A percentile compares a stretch with the other conserved stretches of the same genome.
Evolutionary conservation across 208 protist species (phyloP).

Genomic region (Naegleria gruberi): DNA sequence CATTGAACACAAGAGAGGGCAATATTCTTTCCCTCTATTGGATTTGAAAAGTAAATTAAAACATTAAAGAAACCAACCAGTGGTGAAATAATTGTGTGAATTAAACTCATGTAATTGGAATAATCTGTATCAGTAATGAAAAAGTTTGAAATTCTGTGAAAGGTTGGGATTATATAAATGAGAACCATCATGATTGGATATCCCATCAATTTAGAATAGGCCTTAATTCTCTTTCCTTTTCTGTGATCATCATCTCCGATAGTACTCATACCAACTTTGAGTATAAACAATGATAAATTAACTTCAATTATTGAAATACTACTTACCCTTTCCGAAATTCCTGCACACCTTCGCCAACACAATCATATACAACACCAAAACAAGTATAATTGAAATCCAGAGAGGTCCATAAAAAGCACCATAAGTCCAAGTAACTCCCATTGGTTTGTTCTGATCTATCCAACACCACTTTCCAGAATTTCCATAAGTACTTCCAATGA

Average conservation of each 20-base stretch:
- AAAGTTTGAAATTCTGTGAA: background rate
- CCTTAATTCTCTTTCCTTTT: background rate
- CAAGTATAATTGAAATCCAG: background rate
- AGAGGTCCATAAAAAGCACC: background rate
- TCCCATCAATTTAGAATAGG: background rate
- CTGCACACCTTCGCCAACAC: background rate
- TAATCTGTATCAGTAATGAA: background rate
- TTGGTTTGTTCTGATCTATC: background rate
- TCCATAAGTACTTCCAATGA: background rate
- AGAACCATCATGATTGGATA: background rate
- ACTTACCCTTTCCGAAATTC: background rate
- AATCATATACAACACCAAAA: background rate
- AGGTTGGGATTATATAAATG: background rate
- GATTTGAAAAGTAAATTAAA: background rate
- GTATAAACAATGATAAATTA: too few species aligned
- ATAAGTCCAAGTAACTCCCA: background rate
- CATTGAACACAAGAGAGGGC: too few species aligned
- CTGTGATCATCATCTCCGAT: background rate
- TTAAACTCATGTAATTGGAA: background rate
- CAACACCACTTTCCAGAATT: slow-evolving; percentile 1
- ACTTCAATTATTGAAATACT: too few species aligned
- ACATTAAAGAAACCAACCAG: background rate
- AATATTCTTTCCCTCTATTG: background rate
- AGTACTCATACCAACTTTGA: too few species aligned
- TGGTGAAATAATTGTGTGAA: background rate